Evolutionary conservation across 192 early-diverging fungal genomes (phyloP).

Genomic region (Linnemannia exigua): DNA sequence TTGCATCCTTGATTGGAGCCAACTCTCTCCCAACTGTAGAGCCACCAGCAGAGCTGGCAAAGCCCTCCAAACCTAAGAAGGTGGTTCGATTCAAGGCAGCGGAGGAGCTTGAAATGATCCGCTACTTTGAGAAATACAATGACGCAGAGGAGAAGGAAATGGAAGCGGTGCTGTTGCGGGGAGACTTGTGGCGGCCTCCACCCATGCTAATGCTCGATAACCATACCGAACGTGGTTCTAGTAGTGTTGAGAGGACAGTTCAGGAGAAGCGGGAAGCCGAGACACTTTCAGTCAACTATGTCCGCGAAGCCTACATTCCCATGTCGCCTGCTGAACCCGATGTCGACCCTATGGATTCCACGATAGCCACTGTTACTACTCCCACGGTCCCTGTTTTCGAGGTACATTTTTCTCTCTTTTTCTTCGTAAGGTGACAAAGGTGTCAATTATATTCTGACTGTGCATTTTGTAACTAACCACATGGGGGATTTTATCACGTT

Average conservation of each 20-base stretch:
- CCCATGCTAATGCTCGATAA: not conserved
- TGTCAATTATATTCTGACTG: too few species aligned
- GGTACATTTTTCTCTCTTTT: not conserved
- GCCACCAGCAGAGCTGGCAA: not conserved
- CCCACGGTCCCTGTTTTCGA: not conserved
- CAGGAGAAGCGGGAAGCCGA: slow-evolving; percentile 38
- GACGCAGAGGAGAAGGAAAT: not conserved
- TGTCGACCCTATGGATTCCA: slow-evolving; percentile 3
- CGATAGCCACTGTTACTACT: not conserved
- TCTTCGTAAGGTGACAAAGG: not conserved
- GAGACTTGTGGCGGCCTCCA: slow-evolving; percentile 27
- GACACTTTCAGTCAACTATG: slow-evolving; percentile 34
- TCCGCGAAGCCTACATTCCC: slow-evolving; percentile 28
- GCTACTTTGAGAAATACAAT: not conserved
- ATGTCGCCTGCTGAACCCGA: slow-evolving; percentile 45
- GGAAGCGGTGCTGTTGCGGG: not conserved
- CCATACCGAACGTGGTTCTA: slow-evolving; percentile 1
- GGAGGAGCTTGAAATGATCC: slow-evolving; percentile 6
- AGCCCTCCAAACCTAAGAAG: slow-evolving; percentile 10
- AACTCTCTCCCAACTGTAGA: not conserved
- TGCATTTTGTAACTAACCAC: not conserved
- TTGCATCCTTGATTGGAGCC: not conserved
- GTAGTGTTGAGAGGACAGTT: slow-evolving; percentile 23
- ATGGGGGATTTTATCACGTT: not conserved
- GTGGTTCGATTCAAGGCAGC: slow-evolving; percentile 29